Base-by-base conservation (phyloP, 1,139 yeast genomes). In the Geotrichum restrictum region DNA sequence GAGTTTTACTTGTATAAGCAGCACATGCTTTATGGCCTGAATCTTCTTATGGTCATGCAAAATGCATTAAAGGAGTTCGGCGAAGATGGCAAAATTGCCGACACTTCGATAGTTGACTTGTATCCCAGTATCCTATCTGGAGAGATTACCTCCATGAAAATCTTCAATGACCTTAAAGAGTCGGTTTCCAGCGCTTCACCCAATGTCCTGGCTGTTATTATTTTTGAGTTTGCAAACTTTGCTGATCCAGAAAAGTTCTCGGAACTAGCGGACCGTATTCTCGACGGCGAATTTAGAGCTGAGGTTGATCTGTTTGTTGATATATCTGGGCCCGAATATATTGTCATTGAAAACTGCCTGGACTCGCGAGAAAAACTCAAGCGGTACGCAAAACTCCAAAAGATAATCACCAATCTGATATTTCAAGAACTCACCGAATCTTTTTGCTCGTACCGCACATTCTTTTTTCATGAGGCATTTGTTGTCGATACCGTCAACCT, bases 381-480 rank as follows among this genome's bases (percentile, higher is more conserved):
- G 10, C 34, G 38, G 16, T 50, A 50, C 33, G 37, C 53, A 6
- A 38, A 38, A 16, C 38, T 41, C 27, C 47, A 24, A 21, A 13
- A 21, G 19, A 21, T 27, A 18, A 45, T 50, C 4, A 18, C 49
- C 1, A 41, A 34, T 8, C 32, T 41, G 18, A 41, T 50, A 11
- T 50, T 45, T 18, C 42, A 33, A 11, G 47, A 34, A 14, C 18
- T 40, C 5, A 10, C n/a, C 4, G 32, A 24, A 19, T 49, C 40
- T 24, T 36, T 44, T 31, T 16, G 21, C 14, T 19, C 48, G 4
- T 60, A 55, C 48, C 53, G 53, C 22, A 27, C 49, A 3, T 49
- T 52, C 13, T 56, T 64, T 14, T 52, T 64, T 24, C 56, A 59
- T 32, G 70, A 67, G 45, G 57, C 59, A 0, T 59, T 65, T 44